These are phyloP conservation scores for Cryptococcus sp. DNA, from an alignment of 1,284 basidiomycete genomes.

Conservation along the genomic window DNA sequence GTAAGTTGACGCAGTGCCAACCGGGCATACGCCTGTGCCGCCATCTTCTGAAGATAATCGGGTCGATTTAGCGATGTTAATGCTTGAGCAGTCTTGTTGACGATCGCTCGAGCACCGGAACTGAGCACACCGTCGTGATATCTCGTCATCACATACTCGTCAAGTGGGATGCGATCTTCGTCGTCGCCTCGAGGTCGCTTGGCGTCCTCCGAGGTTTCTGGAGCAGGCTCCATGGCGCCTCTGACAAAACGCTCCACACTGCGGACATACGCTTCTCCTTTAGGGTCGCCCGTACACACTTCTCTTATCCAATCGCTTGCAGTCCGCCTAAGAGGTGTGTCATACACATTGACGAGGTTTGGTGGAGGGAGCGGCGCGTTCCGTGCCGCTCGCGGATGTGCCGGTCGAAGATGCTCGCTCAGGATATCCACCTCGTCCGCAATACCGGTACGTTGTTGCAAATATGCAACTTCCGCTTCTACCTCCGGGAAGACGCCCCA, in stretches of 20 bases:
- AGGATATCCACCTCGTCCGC: slow-evolving; percentile 29
- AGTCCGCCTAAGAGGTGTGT: slow-evolving; percentile 15
- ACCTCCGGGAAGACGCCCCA: slow-evolving; percentile 42
- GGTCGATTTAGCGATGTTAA: slow-evolving; percentile 5
- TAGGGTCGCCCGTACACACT: slow-evolving; percentile 33
- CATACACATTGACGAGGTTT: slow-evolving; percentile 40
- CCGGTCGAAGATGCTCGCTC: slow-evolving; percentile 34
- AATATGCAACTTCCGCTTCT: slow-evolving; percentile 23
- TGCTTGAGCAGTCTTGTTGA: slow-evolving; percentile 5
- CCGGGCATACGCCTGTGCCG: slow-evolving; percentile 24
- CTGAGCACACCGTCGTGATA: slow-evolving; percentile 35
- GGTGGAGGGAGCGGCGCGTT: slow-evolving; percentile 1
- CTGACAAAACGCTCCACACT: slow-evolving; percentile 43
- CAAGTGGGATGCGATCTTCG: slow-evolving; percentile 13
- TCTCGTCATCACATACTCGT: slow-evolving; percentile 31
- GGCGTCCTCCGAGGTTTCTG: background rate
- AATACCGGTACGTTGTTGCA: slow-evolving; percentile 11
- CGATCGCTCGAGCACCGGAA: slow-evolving; percentile 8
- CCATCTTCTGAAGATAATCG: slow-evolving; percentile 4
- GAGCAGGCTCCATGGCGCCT: slow-evolving; percentile 35
- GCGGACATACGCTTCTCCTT: slow-evolving; percentile 46
- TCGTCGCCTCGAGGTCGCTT: background rate
- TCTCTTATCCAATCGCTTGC: slow-evolving; percentile 34
- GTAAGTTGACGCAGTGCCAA: slow-evolving; percentile 33
- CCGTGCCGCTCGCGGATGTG: background rate